Base-by-base conservation (phyloP, 345 rosid species). In the Bruguiera parviflora region DNA sequence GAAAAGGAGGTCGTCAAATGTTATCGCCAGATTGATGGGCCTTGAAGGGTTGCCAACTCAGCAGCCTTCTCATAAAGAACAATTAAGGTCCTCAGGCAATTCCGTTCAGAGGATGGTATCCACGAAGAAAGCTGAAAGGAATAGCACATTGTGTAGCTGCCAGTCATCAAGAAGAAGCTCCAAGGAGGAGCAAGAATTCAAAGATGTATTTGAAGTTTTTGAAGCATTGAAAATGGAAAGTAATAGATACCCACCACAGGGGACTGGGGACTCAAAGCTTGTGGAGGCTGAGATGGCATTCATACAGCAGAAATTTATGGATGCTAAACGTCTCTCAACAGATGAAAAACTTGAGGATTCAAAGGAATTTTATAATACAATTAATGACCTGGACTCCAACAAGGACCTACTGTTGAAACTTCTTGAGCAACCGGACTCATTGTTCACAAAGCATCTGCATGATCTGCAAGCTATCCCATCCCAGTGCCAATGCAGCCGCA, bases 21-120 rank as follows among this genome's bases (percentile, higher is more conserved):
- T 90, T 67, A 89, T 96, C 76, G 99, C 95, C 6, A 82, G 92
- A 71, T 74, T 96, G 74, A 96, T 92, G 99, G 99, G 99, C 75
- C 87, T 96, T 39, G 98, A 96, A 60, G 95, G 87, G 46, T 64
- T 89, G 79, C 97, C 98, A 15, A 76, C 87, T 78, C 83, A 70
- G 70, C 87, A 75, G 69, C 74, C 80, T 71, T 70, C 81, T 59
- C 80, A 74, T 21, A 88, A 77, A 8, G 86, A 73, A 58, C 85
- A 75, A 19, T 85, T 71, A 61, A 83, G 82, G 74, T 72, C 75
- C 39, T 22, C 43, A 1, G 87, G 83, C 73, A 80, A 72, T 70
- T 71, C 62, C 57, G 79, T 70, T 55, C 72, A 61, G 20, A 73
- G 67, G 69, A 60, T 63, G 49, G 71, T 20, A 24, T 63, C 75